Evolutionary conservation across 2,329 filamentous ascomycete genomes (phyloP), one percentile per base, ranked within the genome.

Genomic region (Neoascochyta sp.): DNA sequence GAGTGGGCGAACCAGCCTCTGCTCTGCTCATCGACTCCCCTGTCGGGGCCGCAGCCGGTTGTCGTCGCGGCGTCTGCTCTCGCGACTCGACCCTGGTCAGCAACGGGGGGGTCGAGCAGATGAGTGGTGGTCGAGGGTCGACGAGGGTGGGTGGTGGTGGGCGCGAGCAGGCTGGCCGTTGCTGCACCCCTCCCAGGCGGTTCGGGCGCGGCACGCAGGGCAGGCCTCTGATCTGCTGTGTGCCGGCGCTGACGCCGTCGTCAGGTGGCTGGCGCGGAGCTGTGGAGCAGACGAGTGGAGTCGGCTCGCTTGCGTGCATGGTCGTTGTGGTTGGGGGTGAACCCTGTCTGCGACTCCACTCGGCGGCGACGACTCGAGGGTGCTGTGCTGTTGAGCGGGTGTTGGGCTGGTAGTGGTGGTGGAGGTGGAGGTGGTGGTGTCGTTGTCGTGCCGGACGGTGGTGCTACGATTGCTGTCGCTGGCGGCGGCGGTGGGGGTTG

Each of bases 21-120:
- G 27, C 50, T 57, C 57, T 50, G 55, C 53, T 54, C 57, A 54
- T 56, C 49, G 48, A 47, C 49, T 59, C 47, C 52, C n/a, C 53
- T 54, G 61, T 62, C 58, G 54, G 54, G 50, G 46, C 36, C 43
- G 42, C 49, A 50, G 52, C 52, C 56, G 54, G n/a, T n/a, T n/a
- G n/a, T n/a, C n/a, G n/a, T n/a, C n/a, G n/a, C n/a, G n/a, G n/a
- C n/a, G n/a, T n/a, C n/a, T n/a, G n/a, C n/a, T n/a, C n/a, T n/a
- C n/a, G n/a, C n/a, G n/a, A n/a, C n/a, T n/a, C n/a, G n/a, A n/a
- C n/a, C n/a, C n/a, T n/a, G n/a, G n/a, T n/a, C n/a, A n/a, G n/a
- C n/a, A n/a, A n/a, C n/a, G n/a, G n/a, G n/a, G n/a, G n/a, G n/a
- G n/a, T n/a, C n/a, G n/a, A n/a, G n/a, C n/a, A n/a, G 8, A 6